Conservation (phyloP, 2,329 filamentous ascomycete species). For the Botrytis cinerea region DNA sequence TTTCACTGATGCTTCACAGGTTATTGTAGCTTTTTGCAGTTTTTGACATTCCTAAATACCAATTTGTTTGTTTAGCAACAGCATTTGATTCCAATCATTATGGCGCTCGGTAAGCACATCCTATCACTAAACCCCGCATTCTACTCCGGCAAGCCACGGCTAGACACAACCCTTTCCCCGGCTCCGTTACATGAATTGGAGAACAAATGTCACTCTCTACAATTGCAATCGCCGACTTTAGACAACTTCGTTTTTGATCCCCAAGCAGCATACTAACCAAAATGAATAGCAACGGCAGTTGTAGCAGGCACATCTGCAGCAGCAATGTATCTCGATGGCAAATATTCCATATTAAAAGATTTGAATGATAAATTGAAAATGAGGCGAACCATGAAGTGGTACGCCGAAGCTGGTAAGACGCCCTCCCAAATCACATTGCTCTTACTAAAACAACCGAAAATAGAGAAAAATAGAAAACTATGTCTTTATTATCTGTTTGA, state of each 20-base stretch:
- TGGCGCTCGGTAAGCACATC: slow-evolving; percentile 12
- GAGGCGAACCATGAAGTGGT: slow-evolving; percentile 48
- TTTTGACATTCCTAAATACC: background rate
- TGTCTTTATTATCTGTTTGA: slow-evolving; percentile 70
- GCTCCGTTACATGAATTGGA: background rate
- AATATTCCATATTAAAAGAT: slow-evolving; percentile 67
- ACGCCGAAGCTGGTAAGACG: slow-evolving; percentile 51
- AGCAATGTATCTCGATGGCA: slow-evolving; percentile 65
- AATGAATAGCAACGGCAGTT: slow-evolving; percentile 33
- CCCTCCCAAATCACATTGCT: slow-evolving; percentile 15
- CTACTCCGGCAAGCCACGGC: background rate
- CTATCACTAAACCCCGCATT: background rate
- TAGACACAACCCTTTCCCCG: background rate
- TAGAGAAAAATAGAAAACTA: slow-evolving; percentile 48
- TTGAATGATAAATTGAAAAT: slow-evolving; percentile 49
- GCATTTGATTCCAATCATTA: background rate
- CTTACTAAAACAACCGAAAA: background rate
- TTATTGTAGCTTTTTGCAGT: background rate
- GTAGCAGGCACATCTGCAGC: slow-evolving; percentile 48
- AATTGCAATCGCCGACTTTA: background rate
- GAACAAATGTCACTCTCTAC: background rate
- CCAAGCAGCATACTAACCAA: background rate
- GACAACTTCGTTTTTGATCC: background rate
- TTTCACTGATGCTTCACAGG: background rate
- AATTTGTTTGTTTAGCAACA: background rate